Evolutionary conservation across 257 asterid species (phyloP), one percentile per base, ranked within the genome.

Genomic region (Gentiana straminea): DNA sequence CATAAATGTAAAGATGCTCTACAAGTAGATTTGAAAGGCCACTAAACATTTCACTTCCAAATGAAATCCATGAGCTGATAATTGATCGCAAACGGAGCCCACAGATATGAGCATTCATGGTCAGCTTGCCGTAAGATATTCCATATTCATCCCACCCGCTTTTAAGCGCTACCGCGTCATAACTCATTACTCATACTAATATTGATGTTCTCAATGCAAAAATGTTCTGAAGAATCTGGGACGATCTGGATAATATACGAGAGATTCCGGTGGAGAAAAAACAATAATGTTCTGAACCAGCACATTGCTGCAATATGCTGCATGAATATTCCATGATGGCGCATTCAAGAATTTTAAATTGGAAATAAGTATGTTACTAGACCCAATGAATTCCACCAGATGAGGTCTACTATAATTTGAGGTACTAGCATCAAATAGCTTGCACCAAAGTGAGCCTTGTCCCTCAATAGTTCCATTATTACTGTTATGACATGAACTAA

Each of bases 141-240:
- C 99, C 99, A 51, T 93, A 89, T 71, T 93, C 97, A 41, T 93
- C 99, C 99, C 99, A 93, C 41, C 99, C 99, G 57, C 97, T 89
- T 71, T 93, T 93, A 35, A 93, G 84, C 13, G 75, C 77, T 24
- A 93, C 61, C 0, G 97, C 86, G 45, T 93, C 99, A 37, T 79
- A 74, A 15, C 97, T 88, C n/a, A n/a, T n/a, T n/a, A n/a, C n/a
- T n/a, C 64, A 63, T 78, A 78, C 82, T 93, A 32, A 93, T 77
- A 78, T 84, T 93, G 92, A 94, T 80, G 71, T 77, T 80, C 66
- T 93, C 95, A 8, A 93, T 80, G 76, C 99, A 93, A 7, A 93
- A 85, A 37, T 72, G 77, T 48, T 79, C 76, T 0, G 95, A 89
- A 2, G 99, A 93, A 86, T 93, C 99, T 79, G 98, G 95, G 58